Evolutionary conservation across 2,329 filamentous ascomycete genomes (phyloP).

Genomic region (Aspergillus piperis): DNA sequence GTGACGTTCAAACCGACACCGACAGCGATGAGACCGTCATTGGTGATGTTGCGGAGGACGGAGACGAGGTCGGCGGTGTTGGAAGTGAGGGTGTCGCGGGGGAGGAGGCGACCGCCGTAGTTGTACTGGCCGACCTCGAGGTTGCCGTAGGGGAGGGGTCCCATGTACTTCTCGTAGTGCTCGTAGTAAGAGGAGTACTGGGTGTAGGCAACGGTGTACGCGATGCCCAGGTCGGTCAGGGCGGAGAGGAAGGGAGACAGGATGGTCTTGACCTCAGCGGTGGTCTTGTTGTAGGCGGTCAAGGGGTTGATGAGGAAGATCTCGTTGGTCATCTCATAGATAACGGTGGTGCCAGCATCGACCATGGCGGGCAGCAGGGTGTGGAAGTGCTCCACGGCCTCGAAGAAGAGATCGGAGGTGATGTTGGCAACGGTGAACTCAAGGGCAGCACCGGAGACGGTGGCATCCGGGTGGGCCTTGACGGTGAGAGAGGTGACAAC

Average conservation of each 20-base stretch:
- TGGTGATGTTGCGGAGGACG: slow-evolving; percentile 38
- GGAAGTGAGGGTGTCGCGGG: slow-evolving; percentile 33
- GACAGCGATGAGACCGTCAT: slow-evolving; percentile 37
- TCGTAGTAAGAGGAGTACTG: slow-evolving; percentile 38
- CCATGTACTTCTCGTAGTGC: slow-evolving; percentile 37
- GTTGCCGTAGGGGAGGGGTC: slow-evolving; percentile 32
- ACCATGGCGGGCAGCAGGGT: slow-evolving; percentile 53
- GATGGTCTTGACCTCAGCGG: slow-evolving; percentile 47
- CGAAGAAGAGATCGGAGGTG: slow-evolving; percentile 52
- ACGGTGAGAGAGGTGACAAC: slow-evolving; percentile 59
- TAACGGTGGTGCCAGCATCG: slow-evolving; percentile 52
- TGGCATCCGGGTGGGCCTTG: slow-evolving; percentile 51
- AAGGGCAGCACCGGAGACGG: slow-evolving; percentile 48
- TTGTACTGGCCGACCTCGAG: slow-evolving; percentile 29
- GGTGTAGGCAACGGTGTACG: slow-evolving; percentile 32
- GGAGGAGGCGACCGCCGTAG: slow-evolving; percentile 39
- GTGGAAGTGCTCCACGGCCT: slow-evolving; percentile 53
- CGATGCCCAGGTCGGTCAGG: slow-evolving; percentile 42
- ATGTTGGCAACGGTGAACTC: slow-evolving; percentile 40
- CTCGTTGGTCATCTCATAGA: slow-evolving; percentile 54
- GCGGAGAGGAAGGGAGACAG: slow-evolving; percentile 47
- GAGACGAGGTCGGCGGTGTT: slow-evolving; percentile 32
- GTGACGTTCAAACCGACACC: slow-evolving; percentile 45
- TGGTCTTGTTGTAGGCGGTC: slow-evolving; percentile 52
- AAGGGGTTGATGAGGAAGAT: slow-evolving; percentile 51